phyloP scores from a whole-genome alignment of 257 asterid genomes.

The Prunella vulgaris region DNA sequence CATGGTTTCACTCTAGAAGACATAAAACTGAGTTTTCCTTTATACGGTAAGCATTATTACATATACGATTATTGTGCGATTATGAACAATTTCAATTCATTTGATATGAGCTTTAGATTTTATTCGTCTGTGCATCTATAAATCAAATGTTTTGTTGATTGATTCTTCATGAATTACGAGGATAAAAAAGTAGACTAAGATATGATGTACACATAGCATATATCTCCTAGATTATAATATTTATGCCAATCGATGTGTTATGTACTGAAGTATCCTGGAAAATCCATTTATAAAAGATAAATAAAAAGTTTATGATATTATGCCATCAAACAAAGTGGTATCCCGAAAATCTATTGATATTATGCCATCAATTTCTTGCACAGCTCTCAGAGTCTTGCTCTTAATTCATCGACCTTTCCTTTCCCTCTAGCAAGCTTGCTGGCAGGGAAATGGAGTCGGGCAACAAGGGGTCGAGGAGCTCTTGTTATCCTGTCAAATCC shows the following conservation, averaged over 20 bases:
- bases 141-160: background rate
- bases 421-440: constrained; percentile 57
- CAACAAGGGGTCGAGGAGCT: constrained; percentile 87
- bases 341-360: too few species aligned
- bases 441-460: constrained; percentile 89
- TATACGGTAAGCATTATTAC: constrained; percentile 14
- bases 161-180: background rate
- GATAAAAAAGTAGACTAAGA: background rate
- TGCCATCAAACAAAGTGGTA: background rate
- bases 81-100: background rate
- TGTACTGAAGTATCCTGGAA: background rate
- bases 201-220: background rate
- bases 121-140: background rate
- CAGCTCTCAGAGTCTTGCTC: constrained; percentile 12
- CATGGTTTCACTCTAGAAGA: background rate
- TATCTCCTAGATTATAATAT: background rate
- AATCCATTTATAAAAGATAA: background rate
- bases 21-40: background rate
- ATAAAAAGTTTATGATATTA: background rate
- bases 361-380: constrained; percentile 19
- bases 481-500: constrained; percentile 80
- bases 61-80: background rate
- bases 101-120: background rate
- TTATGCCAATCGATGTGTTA: background rate
- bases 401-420: constrained; percentile 45